These are phyloP conservation scores for Solanum gracilifrons DNA, from an alignment of 257 asterid species.

Conservation along the genomic window DNA sequence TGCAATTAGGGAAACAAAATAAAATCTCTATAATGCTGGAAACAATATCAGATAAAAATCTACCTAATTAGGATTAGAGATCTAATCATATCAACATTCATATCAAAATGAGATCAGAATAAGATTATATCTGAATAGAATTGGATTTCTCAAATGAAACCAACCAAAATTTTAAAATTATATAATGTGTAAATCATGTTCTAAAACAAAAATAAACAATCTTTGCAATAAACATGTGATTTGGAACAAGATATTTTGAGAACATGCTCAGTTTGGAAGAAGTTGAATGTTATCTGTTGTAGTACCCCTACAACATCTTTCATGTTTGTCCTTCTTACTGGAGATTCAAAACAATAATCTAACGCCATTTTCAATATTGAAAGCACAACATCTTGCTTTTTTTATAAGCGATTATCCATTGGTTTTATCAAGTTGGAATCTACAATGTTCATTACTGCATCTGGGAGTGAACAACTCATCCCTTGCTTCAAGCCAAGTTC, in stretches of 20 bases:
- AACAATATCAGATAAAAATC: too few relatives aligned
- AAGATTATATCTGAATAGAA: too few relatives aligned
- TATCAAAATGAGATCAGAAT: too few relatives aligned
- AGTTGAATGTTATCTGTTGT: not conserved
- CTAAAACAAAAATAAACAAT: not conserved
- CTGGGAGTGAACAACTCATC: not conserved
- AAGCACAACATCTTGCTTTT: not conserved
- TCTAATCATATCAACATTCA: too few relatives aligned
- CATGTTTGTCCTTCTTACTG: not conserved
- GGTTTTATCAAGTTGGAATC: not conserved
- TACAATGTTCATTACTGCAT: not conserved
- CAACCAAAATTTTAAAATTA: not conserved
- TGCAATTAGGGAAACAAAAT: too few relatives aligned
- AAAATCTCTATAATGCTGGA: too few relatives aligned
- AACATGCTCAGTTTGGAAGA: not conserved
- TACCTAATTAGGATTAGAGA: too few relatives aligned
- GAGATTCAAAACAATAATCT: not conserved
- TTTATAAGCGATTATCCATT: not conserved
- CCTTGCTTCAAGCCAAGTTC: not conserved
- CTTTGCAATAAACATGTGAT: not conserved
- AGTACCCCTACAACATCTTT: not conserved
- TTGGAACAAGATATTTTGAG: not conserved
- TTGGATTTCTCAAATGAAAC: not conserved
- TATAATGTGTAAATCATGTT: not conserved
- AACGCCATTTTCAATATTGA: not conserved